Evolutionary conservation across 805 yeast genomes (phyloP).

Genomic region (Wickerhamomyces rabaulensis): DNA sequence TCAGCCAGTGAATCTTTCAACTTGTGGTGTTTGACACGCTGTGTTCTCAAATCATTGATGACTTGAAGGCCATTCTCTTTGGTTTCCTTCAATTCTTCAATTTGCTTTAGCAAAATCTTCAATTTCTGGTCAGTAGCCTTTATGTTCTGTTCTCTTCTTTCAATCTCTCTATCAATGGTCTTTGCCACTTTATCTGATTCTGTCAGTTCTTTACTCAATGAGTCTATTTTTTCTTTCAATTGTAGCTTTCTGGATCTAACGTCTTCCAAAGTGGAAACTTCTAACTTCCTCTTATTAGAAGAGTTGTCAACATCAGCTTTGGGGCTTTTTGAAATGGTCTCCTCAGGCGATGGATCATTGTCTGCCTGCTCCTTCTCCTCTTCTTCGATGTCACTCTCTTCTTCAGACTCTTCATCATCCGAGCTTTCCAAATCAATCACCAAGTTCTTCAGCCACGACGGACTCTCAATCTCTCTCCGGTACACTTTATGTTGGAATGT

Average conservation of each 20-base stretch:
- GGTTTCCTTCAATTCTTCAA: background rate
- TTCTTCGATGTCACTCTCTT: background rate
- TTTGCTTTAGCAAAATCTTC: background rate
- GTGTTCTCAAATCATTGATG: background rate
- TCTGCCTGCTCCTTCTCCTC: background rate
- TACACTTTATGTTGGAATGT: conserved; percentile 12
- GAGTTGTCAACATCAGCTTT: background rate
- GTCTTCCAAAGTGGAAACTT: background rate
- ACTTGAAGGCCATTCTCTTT: background rate
- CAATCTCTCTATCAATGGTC: conserved; percentile 1
- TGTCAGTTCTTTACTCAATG: conserved; percentile 3
- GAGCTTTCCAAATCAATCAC: conserved; percentile 20
- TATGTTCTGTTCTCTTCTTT: conserved; percentile 1
- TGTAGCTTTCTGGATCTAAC: conserved; percentile 2
- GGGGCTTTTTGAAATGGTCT: background rate
- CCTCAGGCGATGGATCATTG: background rate
- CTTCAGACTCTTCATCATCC: conserved; percentile 13
- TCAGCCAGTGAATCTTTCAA: conserved; percentile 9
- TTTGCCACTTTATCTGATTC: background rate
- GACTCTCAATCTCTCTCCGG: conserved; percentile 11
- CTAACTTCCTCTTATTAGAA: conserved; percentile 5
- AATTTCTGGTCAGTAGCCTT: background rate
- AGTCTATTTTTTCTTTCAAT: conserved; percentile 1
- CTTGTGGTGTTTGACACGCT: conserved; percentile 2
- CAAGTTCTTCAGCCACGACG: conserved; percentile 22